Evolutionary conservation across 345 rosid species (phyloP), one percentile per base, ranked within the genome.

Genomic region (Geranium rotundifolium): DNA sequence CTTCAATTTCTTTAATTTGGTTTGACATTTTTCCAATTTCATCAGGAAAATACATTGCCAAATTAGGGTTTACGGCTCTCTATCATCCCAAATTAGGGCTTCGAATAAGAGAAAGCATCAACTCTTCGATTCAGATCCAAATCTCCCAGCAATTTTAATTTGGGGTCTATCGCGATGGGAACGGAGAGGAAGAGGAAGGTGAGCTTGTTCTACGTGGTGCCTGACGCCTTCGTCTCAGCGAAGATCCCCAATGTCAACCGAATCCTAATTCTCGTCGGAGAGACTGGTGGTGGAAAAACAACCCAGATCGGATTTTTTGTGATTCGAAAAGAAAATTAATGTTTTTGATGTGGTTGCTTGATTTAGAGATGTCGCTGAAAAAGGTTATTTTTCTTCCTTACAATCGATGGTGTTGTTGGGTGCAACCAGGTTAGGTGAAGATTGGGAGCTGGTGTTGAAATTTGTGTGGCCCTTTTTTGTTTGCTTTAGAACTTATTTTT

Each of bases 261-360:
- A 75, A 86, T 82, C 13, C 67, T 93, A 14, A 73, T 93, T 46
- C 80, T 93, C 37, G 97, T 93, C 29, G 99, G 99, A 54, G 99
- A 93, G 75, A 90, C 96, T 5, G 97, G 99, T 64, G 88, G 97
- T 62, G 99, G 97, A 34, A 93, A 93, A 85, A 90, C 97, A 7
- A 90, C 97, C 19, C 97, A 93, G 95, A 96, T 87, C 59, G 54
- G 83, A 54, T 58, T 63, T n/a, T n/a, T n/a, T n/a, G n/a, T 5
- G 19, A 1, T 54, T 58, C 18, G 52, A 6, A 46, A 14, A 19
- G 7, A 8, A 17, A n/a, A n/a, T n/a, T 18, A 15, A 46, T 39
- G 29, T 17, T 10, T 58, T 34, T 13, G n/a, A 3, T 19, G 15
- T 54, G n/a, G n/a, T n/a, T n/a, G n/a, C n/a, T n/a, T n/a, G n/a